Percentiles rank a stretch among this genome's conserved stretches.
These are phyloP conservation scores for Aristolochia fimbriata DNA, from an alignment of 164 flowering plant species.

Conservation along the genomic window DNA sequence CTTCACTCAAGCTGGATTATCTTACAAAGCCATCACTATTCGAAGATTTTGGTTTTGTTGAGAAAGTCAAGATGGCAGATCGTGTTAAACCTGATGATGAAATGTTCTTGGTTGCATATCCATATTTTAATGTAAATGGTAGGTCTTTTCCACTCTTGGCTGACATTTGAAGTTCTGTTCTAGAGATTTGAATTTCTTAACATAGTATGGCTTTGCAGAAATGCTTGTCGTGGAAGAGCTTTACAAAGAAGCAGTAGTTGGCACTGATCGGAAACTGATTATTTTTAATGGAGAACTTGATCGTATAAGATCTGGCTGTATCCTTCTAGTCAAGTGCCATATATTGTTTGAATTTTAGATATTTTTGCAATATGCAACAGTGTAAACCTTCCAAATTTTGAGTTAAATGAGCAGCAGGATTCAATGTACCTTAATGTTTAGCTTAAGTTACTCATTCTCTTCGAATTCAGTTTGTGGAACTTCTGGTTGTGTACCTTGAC, in stretches of 20 bases:
- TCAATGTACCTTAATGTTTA: too few relatives aligned
- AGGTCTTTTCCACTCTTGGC: constrained; percentile 9
- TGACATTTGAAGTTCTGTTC: not conserved
- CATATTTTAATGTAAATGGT: constrained; percentile 93
- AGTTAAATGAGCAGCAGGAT: too few relatives aligned
- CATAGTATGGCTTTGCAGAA: constrained; percentile 30
- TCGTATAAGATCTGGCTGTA: constrained; percentile 94
- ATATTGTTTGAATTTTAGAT: too few relatives aligned
- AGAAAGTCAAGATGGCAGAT: constrained; percentile 80
- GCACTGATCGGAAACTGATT: constrained; percentile 52
- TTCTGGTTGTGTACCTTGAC: constrained; percentile 15
- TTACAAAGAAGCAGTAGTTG: constrained; percentile 66
- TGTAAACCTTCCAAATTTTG: too few relatives aligned
- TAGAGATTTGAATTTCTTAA: not conserved
- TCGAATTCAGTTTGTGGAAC: not conserved
- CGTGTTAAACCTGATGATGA: constrained; percentile 89
- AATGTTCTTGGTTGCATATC: constrained; percentile 75
- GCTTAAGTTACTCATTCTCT: too few relatives aligned
- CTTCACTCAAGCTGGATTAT: constrained; percentile 78
- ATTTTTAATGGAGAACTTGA: constrained; percentile 96
- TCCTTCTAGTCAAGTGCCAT: constrained; percentile 30
- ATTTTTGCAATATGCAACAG: too few relatives aligned
- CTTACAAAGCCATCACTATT: constrained; percentile 89
- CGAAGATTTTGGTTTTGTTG: constrained; percentile 77
- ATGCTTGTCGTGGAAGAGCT: constrained; percentile 98